Conservation (phyloP, 2,329 filamentous ascomycete genomes). For the Alternaria postmessia region DNA sequence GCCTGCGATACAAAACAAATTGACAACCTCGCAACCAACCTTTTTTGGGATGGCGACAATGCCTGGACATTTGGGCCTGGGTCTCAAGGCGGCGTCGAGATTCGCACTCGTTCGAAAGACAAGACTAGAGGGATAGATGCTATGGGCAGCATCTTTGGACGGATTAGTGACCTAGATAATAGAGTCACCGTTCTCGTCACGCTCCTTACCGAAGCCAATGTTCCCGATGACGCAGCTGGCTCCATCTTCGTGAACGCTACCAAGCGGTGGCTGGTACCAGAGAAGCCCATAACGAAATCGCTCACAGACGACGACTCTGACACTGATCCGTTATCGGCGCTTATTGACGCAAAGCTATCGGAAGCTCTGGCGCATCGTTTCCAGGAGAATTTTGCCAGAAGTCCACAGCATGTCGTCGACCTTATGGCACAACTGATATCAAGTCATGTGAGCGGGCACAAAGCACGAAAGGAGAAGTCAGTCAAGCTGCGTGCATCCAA, state of each 20-base stretch:
- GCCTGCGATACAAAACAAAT: constrained; percentile 62
- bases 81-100: constrained; percentile 61
- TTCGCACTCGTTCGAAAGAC: constrained; percentile 73
- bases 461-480: constrained; percentile 52
- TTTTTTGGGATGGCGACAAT: constrained; percentile 63
- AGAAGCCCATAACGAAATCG: constrained; percentile 14
- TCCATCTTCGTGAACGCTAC: constrained; percentile 68
- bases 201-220: constrained; percentile 58
- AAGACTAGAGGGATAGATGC: constrained; percentile 74
- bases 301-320: constrained; percentile 43
- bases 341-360: constrained; percentile 69
- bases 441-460: constrained; percentile 52
- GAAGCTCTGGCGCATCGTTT: constrained; percentile 71
- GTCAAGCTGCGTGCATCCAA: constrained; percentile 29
- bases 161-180: constrained; percentile 39
- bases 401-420: constrained; percentile 70
- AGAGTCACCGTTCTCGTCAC: constrained; percentile 35
- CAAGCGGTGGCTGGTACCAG: constrained; percentile 62
- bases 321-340: constrained; percentile 55
- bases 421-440: constrained; percentile 69
- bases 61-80: constrained; percentile 64
- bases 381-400: constrained; percentile 68
- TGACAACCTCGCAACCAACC: constrained; percentile 59
- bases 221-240: constrained; percentile 64
- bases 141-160: constrained; percentile 70